These are phyloP conservation scores for Eudorina sp. DNA, from an alignment of 139 green algal species.

Conservation along the genomic window DNA sequence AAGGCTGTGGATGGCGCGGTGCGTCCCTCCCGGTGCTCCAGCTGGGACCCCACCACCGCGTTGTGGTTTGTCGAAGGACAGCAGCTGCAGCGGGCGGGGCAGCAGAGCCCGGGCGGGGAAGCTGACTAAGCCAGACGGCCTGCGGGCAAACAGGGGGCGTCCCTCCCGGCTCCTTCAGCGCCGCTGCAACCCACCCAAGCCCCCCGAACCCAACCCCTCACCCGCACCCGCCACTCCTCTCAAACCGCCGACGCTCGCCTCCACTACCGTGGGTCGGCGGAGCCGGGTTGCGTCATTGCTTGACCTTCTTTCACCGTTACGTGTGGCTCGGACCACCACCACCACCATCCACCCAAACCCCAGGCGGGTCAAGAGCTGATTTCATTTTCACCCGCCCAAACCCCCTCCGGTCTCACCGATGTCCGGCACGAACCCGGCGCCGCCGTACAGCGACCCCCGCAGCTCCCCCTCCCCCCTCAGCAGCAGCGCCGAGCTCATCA, in stretches of 20 bases:
- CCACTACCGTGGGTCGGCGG: too few species aligned
- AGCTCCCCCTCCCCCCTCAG: not conserved
- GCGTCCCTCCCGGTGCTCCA: too few species aligned
- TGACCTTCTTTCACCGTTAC: too few species aligned
- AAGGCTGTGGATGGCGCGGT: too few species aligned
- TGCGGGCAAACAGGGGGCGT: slow-evolving; percentile 58
- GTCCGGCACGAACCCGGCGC: slow-evolving; percentile 73
- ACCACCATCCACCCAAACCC: not conserved
- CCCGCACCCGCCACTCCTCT: too few species aligned
- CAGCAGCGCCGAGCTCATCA: slow-evolving; percentile 58
- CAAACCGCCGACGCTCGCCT: too few species aligned
- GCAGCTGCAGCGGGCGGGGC: slow-evolving; percentile 87
- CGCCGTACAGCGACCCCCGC: slow-evolving; percentile 67
- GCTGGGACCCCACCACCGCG: slow-evolving; percentile 48
- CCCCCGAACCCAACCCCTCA: too few species aligned
- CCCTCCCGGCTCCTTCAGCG: too few species aligned
- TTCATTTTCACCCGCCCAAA: not conserved
- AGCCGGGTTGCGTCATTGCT: too few species aligned
- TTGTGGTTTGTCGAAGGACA: slow-evolving; percentile 90
- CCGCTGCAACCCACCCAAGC: too few species aligned
- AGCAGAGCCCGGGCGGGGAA: slow-evolving; percentile 76
- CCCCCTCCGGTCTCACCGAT: slow-evolving; percentile 48
- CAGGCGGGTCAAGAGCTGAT: too few species aligned
- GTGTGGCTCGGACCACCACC: not conserved
- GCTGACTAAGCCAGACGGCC: slow-evolving; percentile 75